Percentiles rank a stretch among this genome's conserved stretches.
These are phyloP conservation scores for Chenopodium album DNA, from an alignment of 148 eudicot species.

Conservation along the genomic window DNA sequence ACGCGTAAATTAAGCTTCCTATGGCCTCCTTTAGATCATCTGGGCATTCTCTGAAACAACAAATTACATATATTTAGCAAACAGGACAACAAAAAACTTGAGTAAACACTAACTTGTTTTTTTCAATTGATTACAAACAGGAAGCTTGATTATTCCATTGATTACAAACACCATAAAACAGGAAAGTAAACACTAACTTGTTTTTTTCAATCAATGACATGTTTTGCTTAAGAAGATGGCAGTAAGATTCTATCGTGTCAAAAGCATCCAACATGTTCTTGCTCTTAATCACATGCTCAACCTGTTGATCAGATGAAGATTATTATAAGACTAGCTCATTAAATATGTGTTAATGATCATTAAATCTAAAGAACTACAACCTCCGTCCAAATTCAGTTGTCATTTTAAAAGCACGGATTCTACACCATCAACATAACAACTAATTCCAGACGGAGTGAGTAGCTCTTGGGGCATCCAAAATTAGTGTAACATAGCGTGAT, in stretches of 20 bases:
- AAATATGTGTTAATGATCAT: neutral
- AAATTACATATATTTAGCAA: neutral
- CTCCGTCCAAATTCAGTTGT: neutral
- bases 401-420: neutral
- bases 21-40: constrained; percentile 50
- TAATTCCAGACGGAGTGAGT: neutral
- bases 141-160: too few species aligned
- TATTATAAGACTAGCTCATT: neutral
- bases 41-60: constrained; percentile 47
- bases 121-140: too few species aligned
- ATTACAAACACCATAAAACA: neutral
- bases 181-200: constrained; percentile 20
- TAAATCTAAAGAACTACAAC: too few species aligned
- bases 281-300: constrained; percentile 57
- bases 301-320: constrained; percentile 30
- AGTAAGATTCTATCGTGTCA: constrained; percentile 27
- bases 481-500: neutral
- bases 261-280: constrained; percentile 47
- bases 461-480: neutral
- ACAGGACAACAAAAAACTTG: neutral
- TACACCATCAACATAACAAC: neutral
- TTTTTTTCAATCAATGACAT: constrained; percentile 25
- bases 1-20: constrained; percentile 55
- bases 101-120: too few species aligned
- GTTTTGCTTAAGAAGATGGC: constrained; percentile 24